Percentiles rank a stretch among this genome's conserved stretches.
These are phyloP conservation scores for Neurospora terricola DNA, from an alignment of 495 filamentous ascomycete genomes.

Conservation along the genomic window DNA sequence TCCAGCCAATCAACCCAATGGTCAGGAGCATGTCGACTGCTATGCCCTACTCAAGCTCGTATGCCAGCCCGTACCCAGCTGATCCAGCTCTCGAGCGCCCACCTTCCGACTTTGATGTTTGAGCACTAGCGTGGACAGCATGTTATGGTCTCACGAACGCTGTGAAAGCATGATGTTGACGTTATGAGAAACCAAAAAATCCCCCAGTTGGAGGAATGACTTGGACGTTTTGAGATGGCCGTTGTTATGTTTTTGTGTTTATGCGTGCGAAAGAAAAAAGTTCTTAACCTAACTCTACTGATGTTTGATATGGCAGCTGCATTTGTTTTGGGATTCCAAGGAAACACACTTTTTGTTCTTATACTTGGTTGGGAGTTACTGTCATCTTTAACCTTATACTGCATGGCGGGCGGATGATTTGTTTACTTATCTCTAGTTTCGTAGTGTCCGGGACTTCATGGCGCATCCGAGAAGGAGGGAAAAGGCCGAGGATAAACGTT, in stretches of 20 bases:
- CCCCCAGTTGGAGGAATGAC: not conserved
- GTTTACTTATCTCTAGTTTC: not conserved
- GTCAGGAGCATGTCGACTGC: constrained; percentile 6
- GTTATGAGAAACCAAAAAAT: not conserved
- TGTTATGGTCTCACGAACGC: not conserved
- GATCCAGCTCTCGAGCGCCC: constrained; percentile 10
- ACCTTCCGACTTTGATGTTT: constrained; percentile 14
- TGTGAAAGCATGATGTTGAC: not conserved
- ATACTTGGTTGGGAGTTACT: not conserved
- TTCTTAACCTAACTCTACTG: not conserved
- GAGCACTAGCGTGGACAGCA: not conserved
- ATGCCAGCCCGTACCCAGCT: constrained; percentile 5
- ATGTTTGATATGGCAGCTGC: not conserved
- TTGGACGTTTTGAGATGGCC: not conserved
- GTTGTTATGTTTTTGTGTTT: not conserved
- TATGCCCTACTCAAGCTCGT: constrained; percentile 10
- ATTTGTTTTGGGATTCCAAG: not conserved
- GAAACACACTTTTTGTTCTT: not conserved
- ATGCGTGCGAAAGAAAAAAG: not conserved
- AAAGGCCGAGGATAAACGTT: not conserved
- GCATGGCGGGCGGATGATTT: not conserved
- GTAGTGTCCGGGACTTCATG: not conserved
- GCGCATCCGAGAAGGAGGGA: not conserved
- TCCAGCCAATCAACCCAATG: constrained; percentile 15
- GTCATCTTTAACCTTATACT: not conserved